Conservation (phyloP, 108 stramenopile genomes). For the Seminavis robusta region DNA sequence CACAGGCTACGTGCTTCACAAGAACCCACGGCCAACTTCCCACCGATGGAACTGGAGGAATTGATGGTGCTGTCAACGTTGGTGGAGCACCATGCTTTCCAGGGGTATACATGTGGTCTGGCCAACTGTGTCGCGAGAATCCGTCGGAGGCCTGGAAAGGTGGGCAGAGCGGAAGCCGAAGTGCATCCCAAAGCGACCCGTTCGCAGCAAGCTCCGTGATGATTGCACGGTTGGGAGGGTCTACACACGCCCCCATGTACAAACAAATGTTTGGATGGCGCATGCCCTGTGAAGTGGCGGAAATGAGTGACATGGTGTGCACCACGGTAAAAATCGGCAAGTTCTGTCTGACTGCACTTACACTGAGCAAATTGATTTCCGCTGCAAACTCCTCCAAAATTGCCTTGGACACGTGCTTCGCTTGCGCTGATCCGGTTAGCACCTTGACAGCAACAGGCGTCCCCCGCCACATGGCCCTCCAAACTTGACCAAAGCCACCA, state of each 20-base stretch:
- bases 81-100: constrained; percentile 35
- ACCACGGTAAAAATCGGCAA: neutral
- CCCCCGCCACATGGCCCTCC: constrained; percentile 76
- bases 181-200: constrained; percentile 84
- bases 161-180: constrained; percentile 61
- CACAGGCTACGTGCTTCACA: constrained; percentile 70
- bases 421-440: constrained; percentile 71
- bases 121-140: constrained; percentile 54
- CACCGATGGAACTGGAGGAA: constrained; percentile 56
- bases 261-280: constrained; percentile 93
- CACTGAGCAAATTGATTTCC: constrained; percentile 79
- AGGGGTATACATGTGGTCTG: constrained; percentile 40
- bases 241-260: constrained; percentile 92
- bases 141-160: constrained; percentile 67
- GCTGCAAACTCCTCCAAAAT: constrained; percentile 83
- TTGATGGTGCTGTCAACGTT: neutral
- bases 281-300: constrained; percentile 63
- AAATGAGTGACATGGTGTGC: neutral
- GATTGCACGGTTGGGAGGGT: constrained; percentile 84
- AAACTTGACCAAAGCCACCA: constrained; percentile 90
- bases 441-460: constrained; percentile 92
- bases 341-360: neutral
- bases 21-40: constrained; percentile 76
- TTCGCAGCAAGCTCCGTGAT: constrained; percentile 85
- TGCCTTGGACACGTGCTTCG: constrained; percentile 62